A percentile compares a stretch with the other conserved stretches of the same genome.
phyloP scores from a whole-genome alignment of 306 rosid species.

The Oemleria cerasiformis region DNA sequence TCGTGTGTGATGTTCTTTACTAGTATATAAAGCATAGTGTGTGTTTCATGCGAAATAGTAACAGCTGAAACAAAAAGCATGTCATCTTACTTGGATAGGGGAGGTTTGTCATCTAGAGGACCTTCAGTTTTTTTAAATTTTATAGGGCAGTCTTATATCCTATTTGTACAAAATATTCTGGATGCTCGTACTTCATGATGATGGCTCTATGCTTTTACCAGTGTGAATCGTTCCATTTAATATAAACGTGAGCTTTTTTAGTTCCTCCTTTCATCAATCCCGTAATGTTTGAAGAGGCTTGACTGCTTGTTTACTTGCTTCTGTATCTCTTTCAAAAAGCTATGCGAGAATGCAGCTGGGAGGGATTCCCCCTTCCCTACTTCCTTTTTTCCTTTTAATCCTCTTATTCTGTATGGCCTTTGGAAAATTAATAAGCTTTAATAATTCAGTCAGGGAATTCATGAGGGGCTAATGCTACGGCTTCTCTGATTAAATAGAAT shows the following conservation, averaged over 20 bases:
- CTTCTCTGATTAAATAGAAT: slow-evolving; percentile 4
- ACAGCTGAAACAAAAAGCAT: background rate
- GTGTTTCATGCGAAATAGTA: background rate
- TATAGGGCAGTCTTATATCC: background rate
- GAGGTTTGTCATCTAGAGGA: background rate
- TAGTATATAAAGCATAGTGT: background rate
- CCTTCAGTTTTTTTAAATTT: slow-evolving; percentile 1
- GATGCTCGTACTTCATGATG: background rate
- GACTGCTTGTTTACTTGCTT: background rate
- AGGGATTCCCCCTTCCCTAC: background rate
- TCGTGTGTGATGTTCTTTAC: background rate
- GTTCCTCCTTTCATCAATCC: slow-evolving; percentile 1
- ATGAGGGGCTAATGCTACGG: slow-evolving; percentile 1
- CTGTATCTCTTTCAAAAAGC: background rate
- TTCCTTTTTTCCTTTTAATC: background rate
- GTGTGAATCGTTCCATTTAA: background rate
- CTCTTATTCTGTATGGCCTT: background rate
- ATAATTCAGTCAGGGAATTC: background rate
- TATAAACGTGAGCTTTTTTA: background rate
- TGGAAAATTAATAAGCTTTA: background rate
- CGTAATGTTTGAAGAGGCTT: background rate
- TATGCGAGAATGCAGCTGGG: background rate
- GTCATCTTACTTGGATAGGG: background rate
- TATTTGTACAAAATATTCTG: background rate
- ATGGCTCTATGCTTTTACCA: background rate